A percentile compares a stretch with the other conserved stretches of the same genome.
phyloP scores from a whole-genome alignment of 768 basidiomycete species.

The Serendipita vermifera region DNA sequence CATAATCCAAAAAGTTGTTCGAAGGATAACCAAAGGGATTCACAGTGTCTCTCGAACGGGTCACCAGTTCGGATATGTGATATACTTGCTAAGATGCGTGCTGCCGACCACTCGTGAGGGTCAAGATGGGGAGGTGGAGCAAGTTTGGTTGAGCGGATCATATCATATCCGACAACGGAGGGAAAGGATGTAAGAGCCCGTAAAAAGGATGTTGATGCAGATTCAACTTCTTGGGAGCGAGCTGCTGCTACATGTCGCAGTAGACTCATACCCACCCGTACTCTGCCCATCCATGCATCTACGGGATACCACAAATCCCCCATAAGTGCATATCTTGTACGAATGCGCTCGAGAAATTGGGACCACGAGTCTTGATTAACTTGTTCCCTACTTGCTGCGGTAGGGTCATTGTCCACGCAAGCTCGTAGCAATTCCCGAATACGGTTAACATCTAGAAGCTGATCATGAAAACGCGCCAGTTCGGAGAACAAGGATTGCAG shows the following conservation, averaged over 20 bases:
- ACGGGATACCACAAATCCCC: conserved; percentile 1
- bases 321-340: background rate
- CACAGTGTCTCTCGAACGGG: background rate
- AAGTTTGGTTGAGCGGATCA: background rate
- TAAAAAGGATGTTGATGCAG: background rate
- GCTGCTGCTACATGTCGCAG: background rate
- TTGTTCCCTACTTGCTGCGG: background rate
- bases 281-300: background rate
- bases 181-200: background rate
- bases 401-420: background rate
- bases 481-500: conserved; percentile 33
- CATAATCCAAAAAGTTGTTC: conserved; percentile 69
- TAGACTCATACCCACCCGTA: background rate
- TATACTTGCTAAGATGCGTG: background rate
- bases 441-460: conserved; percentile 26
- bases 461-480: conserved; percentile 50
- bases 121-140: background rate
- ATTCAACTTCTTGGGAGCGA: background rate
- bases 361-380: conserved; percentile 3
- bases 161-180: background rate
- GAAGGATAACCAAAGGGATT: conserved; percentile 38
- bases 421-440: background rate
- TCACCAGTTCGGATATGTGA: background rate
- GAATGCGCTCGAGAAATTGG: background rate
- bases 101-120: background rate